These are phyloP conservation scores for Colletotrichum kahawae DNA, from an alignment of 2,329 filamentous ascomycete genomes.

Conservation along the genomic window DNA sequence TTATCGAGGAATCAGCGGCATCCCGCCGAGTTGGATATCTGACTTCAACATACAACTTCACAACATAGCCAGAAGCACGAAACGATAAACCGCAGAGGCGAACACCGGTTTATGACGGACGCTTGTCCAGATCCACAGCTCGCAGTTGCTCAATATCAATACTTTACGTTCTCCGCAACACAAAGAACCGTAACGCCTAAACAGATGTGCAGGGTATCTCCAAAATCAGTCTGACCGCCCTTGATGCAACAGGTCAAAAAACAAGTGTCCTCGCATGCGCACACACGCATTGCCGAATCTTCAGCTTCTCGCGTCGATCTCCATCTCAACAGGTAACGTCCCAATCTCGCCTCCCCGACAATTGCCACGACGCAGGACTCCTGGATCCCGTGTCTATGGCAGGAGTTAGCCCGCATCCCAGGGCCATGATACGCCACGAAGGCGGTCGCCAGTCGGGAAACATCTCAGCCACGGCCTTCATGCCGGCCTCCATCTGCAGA, in stretches of 20 bases:
- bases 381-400: background rate
- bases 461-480: constrained; percentile 34
- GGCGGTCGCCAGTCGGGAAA: constrained; percentile 37
- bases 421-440: constrained; percentile 41
- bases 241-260: background rate
- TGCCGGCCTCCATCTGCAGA: constrained; percentile 38
- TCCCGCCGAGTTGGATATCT: background rate
- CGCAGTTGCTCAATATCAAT: background rate
- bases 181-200: background rate
- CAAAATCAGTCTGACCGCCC: background rate
- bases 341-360: background rate
- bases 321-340: background rate
- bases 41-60: background rate
- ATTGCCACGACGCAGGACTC: background rate
- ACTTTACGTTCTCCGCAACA: background rate
- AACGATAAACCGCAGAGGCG: background rate
- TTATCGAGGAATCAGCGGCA: background rate
- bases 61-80: background rate
- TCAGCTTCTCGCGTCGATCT: background rate
- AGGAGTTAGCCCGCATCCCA: constrained; percentile 9
- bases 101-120: background rate
- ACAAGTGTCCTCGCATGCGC: background rate
- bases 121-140: background rate
- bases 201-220: background rate
- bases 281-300: background rate